Evolutionary conservation across 352 stramenopile species (phyloP).

Genomic region (Globisporangium parvum): DNA sequence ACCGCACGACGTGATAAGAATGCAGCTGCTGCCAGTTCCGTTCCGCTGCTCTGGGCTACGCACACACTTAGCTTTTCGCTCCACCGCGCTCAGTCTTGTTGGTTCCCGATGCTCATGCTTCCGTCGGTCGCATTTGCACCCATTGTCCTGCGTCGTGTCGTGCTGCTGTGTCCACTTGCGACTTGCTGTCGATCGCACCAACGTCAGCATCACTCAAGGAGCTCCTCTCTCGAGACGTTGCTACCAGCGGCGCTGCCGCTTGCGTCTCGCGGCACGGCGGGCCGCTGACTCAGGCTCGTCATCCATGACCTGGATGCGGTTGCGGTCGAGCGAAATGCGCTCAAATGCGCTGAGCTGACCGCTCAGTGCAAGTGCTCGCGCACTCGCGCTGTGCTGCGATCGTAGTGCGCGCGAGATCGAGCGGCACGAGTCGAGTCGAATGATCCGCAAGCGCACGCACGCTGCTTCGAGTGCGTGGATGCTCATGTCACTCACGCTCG

Average conservation of each 20-base stretch:
- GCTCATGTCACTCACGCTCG: slow-evolving; percentile 37
- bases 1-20: slow-evolving; percentile 32
- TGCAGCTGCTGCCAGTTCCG: slow-evolving; percentile 61
- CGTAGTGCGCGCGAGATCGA: slow-evolving; percentile 51
- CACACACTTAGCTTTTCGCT: slow-evolving; percentile 14
- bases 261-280: too few species aligned
- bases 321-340: slow-evolving; percentile 27
- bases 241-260: not conserved
- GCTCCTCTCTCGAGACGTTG: not conserved
- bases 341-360: slow-evolving; percentile 26
- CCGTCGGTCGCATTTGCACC: not conserved
- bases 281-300: slow-evolving; percentile 3
- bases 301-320: slow-evolving; percentile 30
- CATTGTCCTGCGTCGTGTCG: not conserved
- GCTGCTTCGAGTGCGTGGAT: slow-evolving; percentile 31
- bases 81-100: not conserved
- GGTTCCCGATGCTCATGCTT: slow-evolving; percentile 9
- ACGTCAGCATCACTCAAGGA: too few species aligned
- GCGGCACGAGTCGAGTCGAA: slow-evolving; percentile 68
- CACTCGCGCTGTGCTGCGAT: slow-evolving; percentile 26
- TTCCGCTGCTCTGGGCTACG: slow-evolving; percentile 35
- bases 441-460: slow-evolving; percentile 35
- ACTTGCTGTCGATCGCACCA: too few species aligned
- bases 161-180: not conserved
- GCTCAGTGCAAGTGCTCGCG: slow-evolving; percentile 14